Conservation (phyloP, 768 basidiomycete genomes). For the Russula dissimulans region DNA sequence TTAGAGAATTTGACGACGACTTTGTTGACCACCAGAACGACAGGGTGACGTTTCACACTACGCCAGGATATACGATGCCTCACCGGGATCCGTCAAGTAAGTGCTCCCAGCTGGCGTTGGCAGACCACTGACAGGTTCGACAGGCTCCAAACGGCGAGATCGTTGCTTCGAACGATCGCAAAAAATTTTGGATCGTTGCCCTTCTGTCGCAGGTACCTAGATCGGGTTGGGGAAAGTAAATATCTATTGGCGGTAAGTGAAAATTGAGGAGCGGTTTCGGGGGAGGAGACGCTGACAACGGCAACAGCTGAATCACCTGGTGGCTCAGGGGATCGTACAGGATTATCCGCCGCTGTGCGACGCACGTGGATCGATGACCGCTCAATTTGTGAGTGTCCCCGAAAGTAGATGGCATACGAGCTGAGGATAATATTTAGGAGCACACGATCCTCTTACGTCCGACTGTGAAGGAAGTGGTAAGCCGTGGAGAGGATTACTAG, state of each 20-base stretch:
- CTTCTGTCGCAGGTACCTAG: conserved; percentile 92
- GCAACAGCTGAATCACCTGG: conserved; percentile 76
- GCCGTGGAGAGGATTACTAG: conserved; percentile 76
- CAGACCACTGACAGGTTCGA: background rate
- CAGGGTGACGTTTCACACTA: conserved; percentile 95
- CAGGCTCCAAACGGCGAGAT: conserved; percentile 78
- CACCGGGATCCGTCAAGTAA: conserved; percentile 66
- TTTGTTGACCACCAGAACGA: background rate
- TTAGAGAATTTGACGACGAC: background rate
- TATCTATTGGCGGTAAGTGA: conserved; percentile 77
- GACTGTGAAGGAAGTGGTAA: conserved; percentile 77
- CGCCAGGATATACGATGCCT: conserved; percentile 61
- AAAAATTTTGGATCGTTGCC: conserved; percentile 92
- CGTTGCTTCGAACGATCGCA: conserved; percentile 78
- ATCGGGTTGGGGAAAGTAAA: conserved; percentile 84
- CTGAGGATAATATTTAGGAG: conserved; percentile 39
- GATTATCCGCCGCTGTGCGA: conserved; percentile 93
- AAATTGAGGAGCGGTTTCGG: background rate
- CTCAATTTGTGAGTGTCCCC: conserved; percentile 62
- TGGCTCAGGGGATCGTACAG: conserved; percentile 78
- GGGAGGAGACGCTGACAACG: background rate
- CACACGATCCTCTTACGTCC: conserved; percentile 81
- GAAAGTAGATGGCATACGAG: background rate
- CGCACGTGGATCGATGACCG: conserved; percentile 80
- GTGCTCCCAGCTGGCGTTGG: background rate